Percentiles rank a stretch among this genome's conserved stretches.
These are phyloP conservation scores for Chenopodium suecicum DNA, from an alignment of 148 eudicot species.

Conservation along the genomic window DNA sequence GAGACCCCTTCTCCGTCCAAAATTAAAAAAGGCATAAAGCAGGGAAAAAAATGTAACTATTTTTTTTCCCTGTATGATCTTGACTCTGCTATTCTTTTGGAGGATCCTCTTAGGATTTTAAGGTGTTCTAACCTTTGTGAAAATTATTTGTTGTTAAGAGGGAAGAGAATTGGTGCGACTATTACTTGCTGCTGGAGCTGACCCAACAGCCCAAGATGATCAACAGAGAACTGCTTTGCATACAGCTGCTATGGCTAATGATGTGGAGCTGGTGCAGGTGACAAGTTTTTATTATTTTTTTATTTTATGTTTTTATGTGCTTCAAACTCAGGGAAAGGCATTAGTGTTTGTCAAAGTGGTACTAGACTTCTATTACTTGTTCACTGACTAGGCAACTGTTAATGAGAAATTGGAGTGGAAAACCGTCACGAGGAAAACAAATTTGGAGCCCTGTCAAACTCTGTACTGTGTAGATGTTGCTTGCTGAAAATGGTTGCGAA, in stretches of 20 bases:
- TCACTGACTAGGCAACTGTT: neutral
- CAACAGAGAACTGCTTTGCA: constrained; percentile 87
- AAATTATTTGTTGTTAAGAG: constrained; percentile 44
- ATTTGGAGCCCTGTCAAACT: constrained; percentile 2
- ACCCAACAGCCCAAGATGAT: constrained; percentile 78
- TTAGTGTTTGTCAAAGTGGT: neutral
- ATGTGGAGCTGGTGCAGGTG: constrained; percentile 84
- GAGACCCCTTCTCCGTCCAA: neutral
- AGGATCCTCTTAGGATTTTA: neutral
- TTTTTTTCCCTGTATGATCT: neutral
- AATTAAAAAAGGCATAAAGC: no score
- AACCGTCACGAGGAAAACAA: constrained; percentile 8
- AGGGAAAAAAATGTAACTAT: neutral
- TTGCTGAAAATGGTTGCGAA: neutral
- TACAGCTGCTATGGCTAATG: constrained; percentile 93
- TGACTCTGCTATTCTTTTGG: neutral
- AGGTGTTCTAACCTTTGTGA: constrained; percentile 8
- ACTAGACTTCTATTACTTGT: neutral
- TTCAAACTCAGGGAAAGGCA: neutral
- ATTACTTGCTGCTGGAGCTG: constrained; percentile 93
- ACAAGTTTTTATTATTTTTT: neutral
- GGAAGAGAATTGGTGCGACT: constrained; percentile 85
- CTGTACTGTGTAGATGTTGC: neutral
- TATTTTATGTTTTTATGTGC: neutral
- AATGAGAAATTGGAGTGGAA: neutral